Evolutionary conservation across 2,329 filamentous ascomycete species (phyloP), one percentile per base, ranked within the genome.

Genomic region (Phoma herbarum): DNA sequence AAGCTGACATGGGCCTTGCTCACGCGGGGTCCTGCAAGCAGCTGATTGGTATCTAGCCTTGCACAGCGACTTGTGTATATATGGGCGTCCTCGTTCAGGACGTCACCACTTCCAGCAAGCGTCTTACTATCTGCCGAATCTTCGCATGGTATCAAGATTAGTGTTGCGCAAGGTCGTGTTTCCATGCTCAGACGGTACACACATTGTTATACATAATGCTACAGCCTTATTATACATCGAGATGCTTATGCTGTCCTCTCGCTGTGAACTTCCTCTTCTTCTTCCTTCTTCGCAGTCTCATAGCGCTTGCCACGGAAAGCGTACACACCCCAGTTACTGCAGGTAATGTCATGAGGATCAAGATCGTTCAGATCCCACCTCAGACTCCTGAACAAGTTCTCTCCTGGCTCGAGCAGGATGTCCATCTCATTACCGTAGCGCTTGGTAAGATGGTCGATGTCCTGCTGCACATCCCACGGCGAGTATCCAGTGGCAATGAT

Each of bases 241-340:
- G 4, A 51, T 11, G 6, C 25, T 56, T 63, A 75, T 22, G 64
- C 69, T 4, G 74, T 76, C 43, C 74, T 57, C 12, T 76, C 72
- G 23, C 72, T 74, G 60, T 75, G 68, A 53, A 72, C 73, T 53
- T 77, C 75, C 4, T 55, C 57, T n/a, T 71, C 69, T 31, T 68
- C 69, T 10, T 85, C 81, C 72, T 83, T 87, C 48, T 77, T 84
- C 5, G 84, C 86, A 28, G 89, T 84, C 79, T 91, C 89, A 65
- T 91, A 97, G 87, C 94, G 90, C 87, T 99, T 99, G 69, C 95
- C 95, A 79, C 95, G 87, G 82, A 99, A 99, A 14, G 90, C 93
- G 92, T 96, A 99, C 2, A 97, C 83, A 11, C 95, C 95, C 92
- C 93, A 99, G 78, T 99, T 99, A 54, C 95, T 94, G 72, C 92